phyloP scores from a whole-genome alignment of 1,284 basidiomycete genomes.

The Apiotrichum sp. region DNA sequence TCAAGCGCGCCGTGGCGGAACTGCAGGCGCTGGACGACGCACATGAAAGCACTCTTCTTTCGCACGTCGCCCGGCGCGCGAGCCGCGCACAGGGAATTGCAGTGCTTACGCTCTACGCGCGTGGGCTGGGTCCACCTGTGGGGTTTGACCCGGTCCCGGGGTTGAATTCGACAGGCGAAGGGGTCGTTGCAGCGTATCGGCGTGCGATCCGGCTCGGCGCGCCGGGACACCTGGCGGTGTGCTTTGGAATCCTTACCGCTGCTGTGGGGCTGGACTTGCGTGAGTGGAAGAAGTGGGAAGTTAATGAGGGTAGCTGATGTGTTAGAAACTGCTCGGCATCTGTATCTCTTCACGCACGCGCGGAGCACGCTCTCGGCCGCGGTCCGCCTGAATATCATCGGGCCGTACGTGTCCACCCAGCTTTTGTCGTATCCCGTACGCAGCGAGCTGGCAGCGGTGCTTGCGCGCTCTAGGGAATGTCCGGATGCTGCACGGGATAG shows the following conservation, averaged over 20 bases:
- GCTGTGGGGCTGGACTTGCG: conserved; percentile 68
- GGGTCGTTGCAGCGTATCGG: conserved; percentile 65
- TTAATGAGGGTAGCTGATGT: not conserved
- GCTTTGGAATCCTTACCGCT: conserved; percentile 79
- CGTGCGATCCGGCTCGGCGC: conserved; percentile 58
- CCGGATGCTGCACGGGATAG: not conserved
- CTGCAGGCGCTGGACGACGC: conserved; percentile 57
- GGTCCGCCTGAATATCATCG: conserved; percentile 82
- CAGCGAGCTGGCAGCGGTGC: conserved; percentile 43
- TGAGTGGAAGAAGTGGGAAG: conserved; percentile 41
- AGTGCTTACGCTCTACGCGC: conserved; percentile 78
- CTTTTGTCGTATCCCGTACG: conserved; percentile 68
- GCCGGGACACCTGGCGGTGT: conserved; percentile 78
- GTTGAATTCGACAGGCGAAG: conserved; percentile 4
- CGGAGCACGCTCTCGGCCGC: conserved; percentile 82
- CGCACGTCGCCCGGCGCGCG: conserved; percentile 79
- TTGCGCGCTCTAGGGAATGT: not conserved
- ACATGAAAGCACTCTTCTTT: conserved; percentile 80
- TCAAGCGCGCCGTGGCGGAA: not conserved
- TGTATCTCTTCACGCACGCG: conserved; percentile 89
- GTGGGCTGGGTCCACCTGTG: conserved; percentile 62
- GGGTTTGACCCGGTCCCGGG: conserved; percentile 13
- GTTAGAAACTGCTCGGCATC: conserved; percentile 62
- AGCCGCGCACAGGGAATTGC: conserved; percentile 89
- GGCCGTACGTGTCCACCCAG: conserved; percentile 88